Conservation (phyloP, 2,329 filamentous ascomycete genomes). For the Fusarium clavum region DNA sequence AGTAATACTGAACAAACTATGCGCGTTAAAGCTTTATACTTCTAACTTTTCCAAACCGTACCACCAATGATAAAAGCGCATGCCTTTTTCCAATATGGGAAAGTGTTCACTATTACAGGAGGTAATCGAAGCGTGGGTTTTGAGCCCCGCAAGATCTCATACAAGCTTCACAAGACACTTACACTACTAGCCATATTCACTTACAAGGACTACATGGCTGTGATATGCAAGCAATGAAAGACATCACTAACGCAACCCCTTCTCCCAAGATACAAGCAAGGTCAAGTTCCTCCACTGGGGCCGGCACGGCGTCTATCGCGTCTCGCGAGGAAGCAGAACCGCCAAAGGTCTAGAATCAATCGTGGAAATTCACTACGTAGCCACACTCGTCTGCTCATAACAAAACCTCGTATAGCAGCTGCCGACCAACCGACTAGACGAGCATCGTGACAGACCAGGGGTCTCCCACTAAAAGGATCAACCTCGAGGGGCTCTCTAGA, state of each 20-base stretch:
- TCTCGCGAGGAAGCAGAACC: slow-evolving; percentile 25
- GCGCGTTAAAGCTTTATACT: slow-evolving; percentile 20
- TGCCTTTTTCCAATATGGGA: slow-evolving; percentile 44
- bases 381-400: slow-evolving; percentile 50
- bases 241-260: slow-evolving; percentile 37
- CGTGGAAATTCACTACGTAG: slow-evolving; percentile 52
- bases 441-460: slow-evolving; percentile 47
- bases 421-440: slow-evolving; percentile 27
- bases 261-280: slow-evolving; percentile 15
- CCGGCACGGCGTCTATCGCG: slow-evolving; percentile 17
- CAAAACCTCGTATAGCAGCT: slow-evolving; percentile 49
- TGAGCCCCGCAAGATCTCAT: slow-evolving; percentile 65
- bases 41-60: slow-evolving; percentile 24
- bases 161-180: slow-evolving; percentile 50
- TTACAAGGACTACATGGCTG: slow-evolving; percentile 8
- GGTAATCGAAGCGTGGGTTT: slow-evolving; percentile 57
- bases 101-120: slow-evolving; percentile 61
- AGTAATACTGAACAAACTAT: background rate
- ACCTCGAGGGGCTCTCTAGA: slow-evolving; percentile 44
- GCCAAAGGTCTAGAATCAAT: slow-evolving; percentile 51
- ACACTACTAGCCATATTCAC: background rate
- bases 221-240: slow-evolving; percentile 48
- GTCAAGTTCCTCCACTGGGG: slow-evolving; percentile 54
- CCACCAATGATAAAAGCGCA: slow-evolving; percentile 45
- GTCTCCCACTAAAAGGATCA: slow-evolving; percentile 45